Conservation (phyloP, 164 flowering plant species). For the Berberis vulgaris region DNA sequence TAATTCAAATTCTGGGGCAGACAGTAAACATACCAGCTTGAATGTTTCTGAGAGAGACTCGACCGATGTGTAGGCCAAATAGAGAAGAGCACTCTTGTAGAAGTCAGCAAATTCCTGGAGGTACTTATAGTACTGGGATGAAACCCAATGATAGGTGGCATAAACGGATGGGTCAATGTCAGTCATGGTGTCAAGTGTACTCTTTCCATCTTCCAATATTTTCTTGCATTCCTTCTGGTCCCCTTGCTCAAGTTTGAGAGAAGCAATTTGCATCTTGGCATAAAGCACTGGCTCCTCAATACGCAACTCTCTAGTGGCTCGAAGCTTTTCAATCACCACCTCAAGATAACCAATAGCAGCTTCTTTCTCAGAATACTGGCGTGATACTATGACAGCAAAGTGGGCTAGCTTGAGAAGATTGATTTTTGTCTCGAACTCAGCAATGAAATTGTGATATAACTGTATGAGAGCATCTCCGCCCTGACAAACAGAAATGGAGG, state of each 20-base stretch:
- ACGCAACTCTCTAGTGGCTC: constrained; percentile 59
- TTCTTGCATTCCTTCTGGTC: constrained; percentile 85
- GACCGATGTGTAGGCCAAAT: constrained; percentile 88
- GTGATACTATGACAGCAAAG: constrained; percentile 86
- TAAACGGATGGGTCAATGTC: constrained; percentile 97
- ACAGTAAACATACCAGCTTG: constrained; percentile 67
- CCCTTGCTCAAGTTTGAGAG: constrained; percentile 63
- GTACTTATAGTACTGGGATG: constrained; percentile 71
- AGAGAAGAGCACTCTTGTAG: constrained; percentile 84
- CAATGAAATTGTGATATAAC: constrained; percentile 82
- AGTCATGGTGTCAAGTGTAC: constrained; percentile 86
- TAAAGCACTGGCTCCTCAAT: constrained; percentile 83
- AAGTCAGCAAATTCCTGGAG: constrained; percentile 87
- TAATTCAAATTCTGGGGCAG: no score
- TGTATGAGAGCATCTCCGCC: constrained; percentile 91
- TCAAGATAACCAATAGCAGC: constrained; percentile 83
- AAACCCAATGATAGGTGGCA: constrained; percentile 88
- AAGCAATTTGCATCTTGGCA: constrained; percentile 81
- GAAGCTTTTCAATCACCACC: constrained; percentile 77
- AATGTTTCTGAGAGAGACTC: constrained; percentile 88
- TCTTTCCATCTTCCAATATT: constrained; percentile 81
- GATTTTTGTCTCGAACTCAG: constrained; percentile 94
- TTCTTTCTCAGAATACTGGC: constrained; percentile 76
- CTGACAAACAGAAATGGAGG: constrained; percentile 17
- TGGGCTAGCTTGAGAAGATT: constrained; percentile 98